A percentile compares a stretch with the other conserved stretches of the same genome.
Evolutionary conservation across 345 rosid genomes (phyloP).

Genomic region (Populus tremula): DNA sequence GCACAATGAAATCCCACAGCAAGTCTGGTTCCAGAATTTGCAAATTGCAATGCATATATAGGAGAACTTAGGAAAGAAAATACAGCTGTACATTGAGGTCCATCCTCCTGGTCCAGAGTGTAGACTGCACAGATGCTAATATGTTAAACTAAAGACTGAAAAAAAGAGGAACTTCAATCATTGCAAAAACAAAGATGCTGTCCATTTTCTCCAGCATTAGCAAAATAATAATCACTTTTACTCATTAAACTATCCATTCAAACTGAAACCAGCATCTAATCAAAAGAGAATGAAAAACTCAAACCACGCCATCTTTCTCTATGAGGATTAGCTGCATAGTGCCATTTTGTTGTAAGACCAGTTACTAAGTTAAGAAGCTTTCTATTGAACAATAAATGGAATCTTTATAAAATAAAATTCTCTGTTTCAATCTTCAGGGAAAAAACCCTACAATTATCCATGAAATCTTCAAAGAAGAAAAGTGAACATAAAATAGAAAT

Average conservation of each 20-base stretch:
- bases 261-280: background rate
- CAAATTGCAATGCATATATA: constrained; percentile 46
- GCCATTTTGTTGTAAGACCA: background rate
- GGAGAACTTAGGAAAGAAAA: constrained; percentile 64
- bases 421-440: background rate
- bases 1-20: constrained; percentile 83
- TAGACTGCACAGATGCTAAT: constrained; percentile 45
- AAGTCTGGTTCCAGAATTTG: constrained; percentile 54
- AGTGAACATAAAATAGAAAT: background rate
- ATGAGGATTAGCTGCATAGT: background rate
- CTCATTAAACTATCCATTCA: background rate
- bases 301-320: background rate
- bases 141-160: constrained; percentile 6
- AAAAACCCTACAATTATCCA: background rate
- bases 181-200: background rate
- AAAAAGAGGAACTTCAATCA: constrained; percentile 4
- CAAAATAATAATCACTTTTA: background rate
- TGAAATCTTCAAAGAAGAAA: background rate
- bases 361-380: background rate
- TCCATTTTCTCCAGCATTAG: background rate
- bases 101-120: constrained; percentile 50
- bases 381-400: background rate
- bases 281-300: background rate
- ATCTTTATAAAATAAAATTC: background rate
- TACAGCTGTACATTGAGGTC: constrained; percentile 62